Conservation (phyloP, 192 early-diverging fungal species). For the Backusella westeae region DNA sequence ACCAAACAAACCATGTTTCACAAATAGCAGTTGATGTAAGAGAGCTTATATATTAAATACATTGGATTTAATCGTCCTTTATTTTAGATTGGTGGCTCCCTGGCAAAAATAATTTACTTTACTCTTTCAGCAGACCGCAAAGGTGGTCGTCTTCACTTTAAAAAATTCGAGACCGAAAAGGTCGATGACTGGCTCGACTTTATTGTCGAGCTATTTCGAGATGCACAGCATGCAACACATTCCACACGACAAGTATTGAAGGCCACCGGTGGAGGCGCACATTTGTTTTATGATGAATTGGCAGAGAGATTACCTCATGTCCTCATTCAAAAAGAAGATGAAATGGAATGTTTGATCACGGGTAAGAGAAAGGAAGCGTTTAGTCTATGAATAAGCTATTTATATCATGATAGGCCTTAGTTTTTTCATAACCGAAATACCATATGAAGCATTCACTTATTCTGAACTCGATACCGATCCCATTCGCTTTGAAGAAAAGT, state of each 20-base stretch:
- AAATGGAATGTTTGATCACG: conserved; percentile 86
- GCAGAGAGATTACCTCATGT: conserved; percentile 45
- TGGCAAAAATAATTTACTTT: conserved; percentile 75
- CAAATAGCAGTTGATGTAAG: conserved; percentile 92
- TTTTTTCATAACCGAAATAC: conserved; percentile 89
- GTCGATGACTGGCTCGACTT: conserved; percentile 89
- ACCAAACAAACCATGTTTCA: conserved; percentile 77
- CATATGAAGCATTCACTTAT: conserved; percentile 94
- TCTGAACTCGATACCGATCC: conserved; percentile 63
- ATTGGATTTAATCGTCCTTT: conserved; percentile 42
- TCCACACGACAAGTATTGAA: conserved; percentile 58
- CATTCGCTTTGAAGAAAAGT: conserved; percentile 55
- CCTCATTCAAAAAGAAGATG: conserved; percentile 82
- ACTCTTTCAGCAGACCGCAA: conserved; percentile 45
- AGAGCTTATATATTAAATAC: conserved; percentile 19
- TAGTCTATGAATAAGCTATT: too few relatives aligned
- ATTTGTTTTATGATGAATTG: conserved; percentile 71
- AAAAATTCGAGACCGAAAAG: conserved; percentile 92
- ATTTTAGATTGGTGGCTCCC: conserved; percentile 64
- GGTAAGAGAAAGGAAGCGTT: conserved; percentile 31
- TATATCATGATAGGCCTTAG: conserved; percentile 66
- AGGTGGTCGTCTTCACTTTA: conserved; percentile 90
- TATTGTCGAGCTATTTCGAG: conserved; percentile 62
- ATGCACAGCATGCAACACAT: conserved; percentile 29
- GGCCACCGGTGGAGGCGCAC: conserved; percentile 89